Base-by-base conservation (phyloP, 148 eudicot genomes). In the Heliosperma pusillum region DNA sequence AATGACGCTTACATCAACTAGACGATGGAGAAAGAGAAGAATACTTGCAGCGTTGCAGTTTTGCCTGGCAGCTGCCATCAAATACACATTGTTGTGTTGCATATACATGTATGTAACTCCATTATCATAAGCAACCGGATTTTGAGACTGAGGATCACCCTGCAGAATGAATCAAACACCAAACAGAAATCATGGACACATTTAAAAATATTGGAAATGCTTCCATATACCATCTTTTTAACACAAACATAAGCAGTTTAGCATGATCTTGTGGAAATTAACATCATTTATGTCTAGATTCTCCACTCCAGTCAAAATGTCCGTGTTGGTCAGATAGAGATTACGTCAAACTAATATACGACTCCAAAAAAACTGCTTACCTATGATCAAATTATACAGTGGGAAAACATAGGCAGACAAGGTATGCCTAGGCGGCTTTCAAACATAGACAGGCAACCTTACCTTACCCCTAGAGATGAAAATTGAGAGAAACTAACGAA, bases 21-120 rank as follows among this genome's bases (percentile, higher is more conserved):
- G 59, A 24, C 97, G 97, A 77, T 95, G 98, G 45, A 95, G 90
- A 80, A 95, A 95, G 68, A 92, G 83, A 76, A 95, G 88, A 71
- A 89, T 85, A 74, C 98, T 92, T 68, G 98, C 93, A 67, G 98
- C 98, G 78, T 95, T 95, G 81, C 97, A 90, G 83, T 92, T 95
- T 83, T 95, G 98, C 80, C 98, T 80, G 15, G 97, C 69, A 30
- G 97, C 97, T 27, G 80, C 78, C 92, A 95, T 92, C 74, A 95
- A 82, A 79, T 92, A 95, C 60, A 95, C 87, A 87, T 95, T 95
- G 77, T 85, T 95, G 84, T 95, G 99, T 74, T 92, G 97, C 40
- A 95, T 82, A 78, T 85, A 95, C 97, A 95, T 83, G 84, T 95
- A 95, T 36, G 97, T 89, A 56, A 95, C 85, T 59, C 99, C 99